phyloP scores from a whole-genome alignment of 352 stramenopile species.

The Phytophthora lateralis region DNA sequence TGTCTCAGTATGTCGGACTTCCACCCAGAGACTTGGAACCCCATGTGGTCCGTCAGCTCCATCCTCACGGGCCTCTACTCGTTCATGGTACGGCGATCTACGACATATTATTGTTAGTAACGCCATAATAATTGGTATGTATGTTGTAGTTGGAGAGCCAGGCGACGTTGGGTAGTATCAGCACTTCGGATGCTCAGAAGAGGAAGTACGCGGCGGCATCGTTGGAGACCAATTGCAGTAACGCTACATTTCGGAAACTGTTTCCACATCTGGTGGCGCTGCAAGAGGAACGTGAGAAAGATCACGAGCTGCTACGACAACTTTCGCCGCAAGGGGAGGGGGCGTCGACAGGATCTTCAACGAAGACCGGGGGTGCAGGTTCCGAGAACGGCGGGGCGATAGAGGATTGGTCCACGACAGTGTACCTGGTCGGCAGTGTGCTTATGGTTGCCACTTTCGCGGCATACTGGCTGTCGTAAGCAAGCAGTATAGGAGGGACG shows the following conservation, averaged over 20 bases:
- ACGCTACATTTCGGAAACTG: slow-evolving; percentile 82
- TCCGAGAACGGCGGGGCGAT: slow-evolving; percentile 29
- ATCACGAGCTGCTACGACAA: slow-evolving; percentile 47
- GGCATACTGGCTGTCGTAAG: slow-evolving; percentile 61
- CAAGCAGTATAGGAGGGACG: slow-evolving; percentile 2
- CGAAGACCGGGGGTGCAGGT: slow-evolving; percentile 21
- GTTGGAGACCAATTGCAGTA: slow-evolving; percentile 83
- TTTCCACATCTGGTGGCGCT: slow-evolving; percentile 91
- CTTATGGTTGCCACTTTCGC: slow-evolving; percentile 46
- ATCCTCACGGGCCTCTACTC: slow-evolving; percentile 96
- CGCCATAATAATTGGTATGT: slow-evolving; percentile 9
- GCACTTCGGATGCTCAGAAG: slow-evolving; percentile 82
- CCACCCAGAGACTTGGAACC: slow-evolving; percentile 96
- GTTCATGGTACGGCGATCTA: slow-evolving; percentile 84
- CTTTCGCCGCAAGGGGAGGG: slow-evolving; percentile 21
- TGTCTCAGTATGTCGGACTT: slow-evolving; percentile 97
- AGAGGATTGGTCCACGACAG: slow-evolving; percentile 46
- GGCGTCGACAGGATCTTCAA: slow-evolving; percentile 11
- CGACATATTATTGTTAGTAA: slow-evolving; percentile 19
- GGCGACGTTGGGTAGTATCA: slow-evolving; percentile 90
- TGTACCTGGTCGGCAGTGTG: slow-evolving; percentile 46
- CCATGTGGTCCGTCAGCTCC: slow-evolving; percentile 95
- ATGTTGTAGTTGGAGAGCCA: slow-evolving; percentile 67
- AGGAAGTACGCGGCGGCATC: slow-evolving; percentile 81
- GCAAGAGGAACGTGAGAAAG: slow-evolving; percentile 58